Conservation (phyloP, 1,284 basidiomycete genomes). For the Heterobasidion annosum region DNA sequence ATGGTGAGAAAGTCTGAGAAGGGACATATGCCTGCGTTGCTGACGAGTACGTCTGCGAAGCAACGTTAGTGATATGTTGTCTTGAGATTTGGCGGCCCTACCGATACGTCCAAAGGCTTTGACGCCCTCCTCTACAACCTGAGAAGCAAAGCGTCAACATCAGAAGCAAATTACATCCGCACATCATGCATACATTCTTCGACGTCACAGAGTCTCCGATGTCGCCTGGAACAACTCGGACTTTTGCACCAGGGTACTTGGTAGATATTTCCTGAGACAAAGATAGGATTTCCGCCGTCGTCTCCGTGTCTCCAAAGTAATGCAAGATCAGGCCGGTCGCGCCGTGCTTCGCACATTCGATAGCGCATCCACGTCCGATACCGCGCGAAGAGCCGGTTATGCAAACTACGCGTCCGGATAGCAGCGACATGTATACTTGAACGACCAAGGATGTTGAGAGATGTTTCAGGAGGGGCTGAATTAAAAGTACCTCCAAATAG, state of each 20-base stretch:
- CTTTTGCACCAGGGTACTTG: conserved; percentile 22
- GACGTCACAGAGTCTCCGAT: conserved; percentile 59
- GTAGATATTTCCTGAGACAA: conserved; percentile 38
- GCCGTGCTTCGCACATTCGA: conserved; percentile 57
- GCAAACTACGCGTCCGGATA: conserved; percentile 55
- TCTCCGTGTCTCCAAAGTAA: conserved; percentile 56
- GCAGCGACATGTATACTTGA: conserved; percentile 31
- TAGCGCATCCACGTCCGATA: conserved; percentile 71
- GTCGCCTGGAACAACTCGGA: conserved; percentile 51
- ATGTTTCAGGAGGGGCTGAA: too few relatives aligned
- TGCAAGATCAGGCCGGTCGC: conserved; percentile 64
- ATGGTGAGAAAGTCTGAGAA: conserved; percentile 76
- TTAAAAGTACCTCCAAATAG: too few relatives aligned
- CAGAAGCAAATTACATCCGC: neutral
- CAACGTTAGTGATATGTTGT: neutral
- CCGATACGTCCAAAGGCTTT: conserved; percentile 60
- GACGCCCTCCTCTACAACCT: conserved; percentile 57
- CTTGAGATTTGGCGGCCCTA: conserved; percentile 17
- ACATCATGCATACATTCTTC: conserved; percentile 30
- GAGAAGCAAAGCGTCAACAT: neutral
- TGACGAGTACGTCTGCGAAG: conserved; percentile 40
- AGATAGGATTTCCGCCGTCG: conserved; percentile 38
- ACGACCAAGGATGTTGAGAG: too few relatives aligned
- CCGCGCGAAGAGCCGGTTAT: conserved; percentile 75
- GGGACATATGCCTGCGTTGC: conserved; percentile 78